A percentile compares a stretch with the other conserved stretches of the same genome.
Evolutionary conservation across 106 monocot genomes (phyloP).

Genomic region (Vanilla planifolia): DNA sequence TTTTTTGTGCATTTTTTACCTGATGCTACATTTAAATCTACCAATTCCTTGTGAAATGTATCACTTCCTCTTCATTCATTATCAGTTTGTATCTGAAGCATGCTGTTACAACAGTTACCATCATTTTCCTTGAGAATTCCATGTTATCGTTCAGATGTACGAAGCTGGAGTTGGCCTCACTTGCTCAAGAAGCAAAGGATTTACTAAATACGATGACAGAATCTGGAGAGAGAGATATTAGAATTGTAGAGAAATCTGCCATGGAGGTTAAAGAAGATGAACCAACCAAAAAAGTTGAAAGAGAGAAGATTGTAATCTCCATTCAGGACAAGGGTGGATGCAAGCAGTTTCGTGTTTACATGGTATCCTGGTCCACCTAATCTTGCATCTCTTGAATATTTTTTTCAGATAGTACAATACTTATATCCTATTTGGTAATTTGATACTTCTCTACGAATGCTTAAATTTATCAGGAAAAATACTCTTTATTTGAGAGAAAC

Average conservation of each 20-base stretch:
- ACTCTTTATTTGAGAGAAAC: too few species aligned
- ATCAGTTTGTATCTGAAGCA: not conserved
- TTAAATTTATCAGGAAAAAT: too few species aligned
- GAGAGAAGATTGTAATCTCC: constrained; percentile 66
- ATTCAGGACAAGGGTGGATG: constrained; percentile 70
- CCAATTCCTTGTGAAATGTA: not conserved
- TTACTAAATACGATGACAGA: constrained; percentile 41
- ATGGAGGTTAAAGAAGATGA: constrained; percentile 18
- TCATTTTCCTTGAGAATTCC: not conserved
- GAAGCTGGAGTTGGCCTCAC: constrained; percentile 19
- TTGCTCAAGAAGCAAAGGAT: constrained; percentile 22
- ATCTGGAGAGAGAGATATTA: constrained; percentile 29
- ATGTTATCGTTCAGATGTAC: constrained; percentile 10
- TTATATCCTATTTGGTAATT: too few species aligned
- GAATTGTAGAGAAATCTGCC: constrained; percentile 14
- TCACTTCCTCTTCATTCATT: not conserved
- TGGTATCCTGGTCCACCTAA: constrained; percentile 28
- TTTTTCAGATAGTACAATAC: too few species aligned
- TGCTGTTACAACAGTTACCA: not conserved
- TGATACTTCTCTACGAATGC: too few species aligned
- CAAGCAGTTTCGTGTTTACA: constrained; percentile 67
- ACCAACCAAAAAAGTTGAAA: constrained; percentile 29
- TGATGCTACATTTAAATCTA: not conserved
- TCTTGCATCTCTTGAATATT: not conserved
- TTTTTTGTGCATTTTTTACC: too few species aligned